phyloP scores from a whole-genome alignment of 129 eudicot species.

The Solidago caesia region DNA sequence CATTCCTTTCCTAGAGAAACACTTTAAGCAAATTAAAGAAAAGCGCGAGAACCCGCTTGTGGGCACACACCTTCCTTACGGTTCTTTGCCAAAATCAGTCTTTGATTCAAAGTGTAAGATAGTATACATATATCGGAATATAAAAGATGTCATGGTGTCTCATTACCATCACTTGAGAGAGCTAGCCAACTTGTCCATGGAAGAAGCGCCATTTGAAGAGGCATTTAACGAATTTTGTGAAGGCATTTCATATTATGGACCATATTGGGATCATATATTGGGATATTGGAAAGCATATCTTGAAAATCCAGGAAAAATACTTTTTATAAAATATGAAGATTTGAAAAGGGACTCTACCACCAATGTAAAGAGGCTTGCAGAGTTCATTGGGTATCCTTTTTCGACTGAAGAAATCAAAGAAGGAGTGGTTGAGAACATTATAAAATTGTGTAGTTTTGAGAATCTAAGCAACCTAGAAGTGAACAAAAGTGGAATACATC shows the following conservation, averaged over 20 bases:
- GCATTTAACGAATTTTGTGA: not conserved
- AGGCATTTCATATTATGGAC: conserved; percentile 1
- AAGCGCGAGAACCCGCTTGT: conserved; percentile 6
- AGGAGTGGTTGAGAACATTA: not conserved
- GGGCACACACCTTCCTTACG: conserved; percentile 35
- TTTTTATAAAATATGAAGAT: conserved; percentile 11
- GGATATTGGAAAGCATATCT: conserved; percentile 13
- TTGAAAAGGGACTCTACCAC: not conserved
- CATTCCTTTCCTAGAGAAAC: conserved; percentile 5
- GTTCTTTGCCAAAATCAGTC: conserved; percentile 24
- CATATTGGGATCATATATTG: conserved; percentile 16
- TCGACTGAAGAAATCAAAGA: not conserved
- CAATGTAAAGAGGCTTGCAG: not conserved
- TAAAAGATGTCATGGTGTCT: conserved; percentile 23
- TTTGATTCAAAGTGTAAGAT: conserved; percentile 24
- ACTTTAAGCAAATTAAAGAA: not conserved
- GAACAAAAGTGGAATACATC: conserved; percentile 11
- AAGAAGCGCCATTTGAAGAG: not conserved
- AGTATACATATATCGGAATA: conserved; percentile 36
- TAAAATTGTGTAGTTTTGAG: conserved; percentile 5
- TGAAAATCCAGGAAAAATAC: conserved; percentile 1
- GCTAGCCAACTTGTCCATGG: not conserved
- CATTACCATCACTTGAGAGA: not conserved
- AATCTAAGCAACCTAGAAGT: conserved; percentile 5
- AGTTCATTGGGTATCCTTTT: conserved; percentile 18